Percentiles rank a stretch among this genome's conserved stretches.
These are phyloP conservation scores for Suhomyces anneliseae DNA, from an alignment of 1,139 yeast species.

Conservation along the genomic window DNA sequence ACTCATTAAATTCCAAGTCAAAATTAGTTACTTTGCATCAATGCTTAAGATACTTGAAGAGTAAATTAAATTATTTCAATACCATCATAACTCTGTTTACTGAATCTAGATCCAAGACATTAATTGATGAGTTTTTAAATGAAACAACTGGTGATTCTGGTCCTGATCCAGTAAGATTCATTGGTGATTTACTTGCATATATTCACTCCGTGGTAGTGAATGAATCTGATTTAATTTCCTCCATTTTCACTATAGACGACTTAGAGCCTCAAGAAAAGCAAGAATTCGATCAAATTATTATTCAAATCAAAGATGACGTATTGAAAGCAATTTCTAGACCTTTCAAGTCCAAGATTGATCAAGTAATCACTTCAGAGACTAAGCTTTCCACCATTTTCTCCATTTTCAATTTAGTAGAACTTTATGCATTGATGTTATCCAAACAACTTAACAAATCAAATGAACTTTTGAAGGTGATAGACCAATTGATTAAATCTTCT, in stretches of 20 bases:
- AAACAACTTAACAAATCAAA: conserved; percentile 38
- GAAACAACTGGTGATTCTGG: conserved; percentile 38
- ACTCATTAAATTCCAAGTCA: conserved; percentile 30
- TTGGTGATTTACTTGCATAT: conserved; percentile 89
- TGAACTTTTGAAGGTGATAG: conserved; percentile 25
- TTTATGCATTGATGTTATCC: conserved; percentile 69
- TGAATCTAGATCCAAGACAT: conserved; percentile 54
- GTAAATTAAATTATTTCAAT: conserved; percentile 51
- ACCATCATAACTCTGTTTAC: conserved; percentile 49
- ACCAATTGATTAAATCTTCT: conserved; percentile 28
- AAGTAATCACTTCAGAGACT: conserved; percentile 64
- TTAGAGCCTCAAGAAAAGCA: conserved; percentile 14
- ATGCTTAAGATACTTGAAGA: conserved; percentile 33
- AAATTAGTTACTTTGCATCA: conserved; percentile 33
- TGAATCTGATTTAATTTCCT: conserved; percentile 74
- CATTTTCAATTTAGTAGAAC: conserved; percentile 60
- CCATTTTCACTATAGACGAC: conserved; percentile 30
- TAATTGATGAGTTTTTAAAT: conserved; percentile 57
- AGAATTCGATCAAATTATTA: conserved; percentile 26
- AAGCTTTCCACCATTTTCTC: conserved; percentile 56
- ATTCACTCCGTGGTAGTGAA: conserved; percentile 87
- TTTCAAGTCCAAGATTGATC: conserved; percentile 55
- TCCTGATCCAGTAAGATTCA: conserved; percentile 77
- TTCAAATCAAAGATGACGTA: conserved; percentile 42
- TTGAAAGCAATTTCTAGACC: conserved; percentile 51